Evolutionary conservation across 805 yeast species (phyloP), one percentile per base, ranked within the genome.

Genomic region (Teunomyces kruisii): DNA sequence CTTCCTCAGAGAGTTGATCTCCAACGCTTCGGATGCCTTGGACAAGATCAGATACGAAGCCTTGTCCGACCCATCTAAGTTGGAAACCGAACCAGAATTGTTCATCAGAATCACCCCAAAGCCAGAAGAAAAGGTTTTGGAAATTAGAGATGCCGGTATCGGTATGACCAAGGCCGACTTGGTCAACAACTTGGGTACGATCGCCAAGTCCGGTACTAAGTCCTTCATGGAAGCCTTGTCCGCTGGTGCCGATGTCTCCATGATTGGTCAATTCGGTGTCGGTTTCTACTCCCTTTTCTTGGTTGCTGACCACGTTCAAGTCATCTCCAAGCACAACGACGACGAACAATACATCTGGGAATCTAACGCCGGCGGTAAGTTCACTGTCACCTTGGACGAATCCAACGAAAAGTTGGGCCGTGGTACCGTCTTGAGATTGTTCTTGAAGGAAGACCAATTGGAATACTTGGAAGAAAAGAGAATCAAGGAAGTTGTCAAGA

Each of bases 231-330:
- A 94, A 79, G 99, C 99, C 57, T 81, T 95, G 57, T 86, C 96
- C 56, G 98, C 97, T 55, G 99, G 99, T 78, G 99, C 99, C 51
- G 99, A 94, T 73, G 97, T 94, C 53, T 91, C 98, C 55, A 94
- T 94, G 99, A 94, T 94, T 78, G 99, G 99, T 83, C 99, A 94
- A 79, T 94, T 94, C 80, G 99, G 99, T 90, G 99, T 94, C 62
- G 99, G 99, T 84, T 94, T 94, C 92, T 94, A 94, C 86, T 94
- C 99, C 45, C 80, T 92, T 58, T 94, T 94, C 88, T 83, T 94
- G 79, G 99, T 94, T 68, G 98, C 99, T 62, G 99, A 94, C 79
- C 88, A 83, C 61, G 99, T 94, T 55, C 97, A 94, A 79, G 99
- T 94, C 61, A 88, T 94, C 70, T 88, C 99, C 51, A 94, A 94